Percentiles rank a stretch among this genome's conserved stretches.
phyloP scores from a whole-genome alignment of 805 yeast species.

The Ascoidea tarda region DNA sequence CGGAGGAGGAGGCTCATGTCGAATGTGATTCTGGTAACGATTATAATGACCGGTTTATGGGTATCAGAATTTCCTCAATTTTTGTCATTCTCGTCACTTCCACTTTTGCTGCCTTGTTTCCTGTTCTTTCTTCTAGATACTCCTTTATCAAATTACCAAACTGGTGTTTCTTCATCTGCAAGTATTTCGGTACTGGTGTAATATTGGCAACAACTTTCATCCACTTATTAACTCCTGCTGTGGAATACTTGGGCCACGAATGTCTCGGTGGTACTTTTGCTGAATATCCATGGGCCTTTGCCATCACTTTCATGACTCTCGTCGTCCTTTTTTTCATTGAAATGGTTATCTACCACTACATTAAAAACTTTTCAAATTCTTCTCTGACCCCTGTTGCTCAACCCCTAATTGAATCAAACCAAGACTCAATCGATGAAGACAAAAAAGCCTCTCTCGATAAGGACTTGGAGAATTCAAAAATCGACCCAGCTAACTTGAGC shows the following conservation, averaged over 20 bases:
- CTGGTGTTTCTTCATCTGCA: constrained; percentile 14
- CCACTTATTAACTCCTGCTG: constrained; percentile 49
- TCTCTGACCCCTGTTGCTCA: background rate
- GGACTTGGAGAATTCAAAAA: too few relatives aligned
- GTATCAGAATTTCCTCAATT: constrained; percentile 39
- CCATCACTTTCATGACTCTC: constrained; percentile 8
- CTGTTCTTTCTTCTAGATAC: constrained; percentile 26
- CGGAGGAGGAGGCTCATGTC: too few relatives aligned
- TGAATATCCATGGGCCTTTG: constrained; percentile 31
- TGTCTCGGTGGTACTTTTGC: constrained; percentile 10
- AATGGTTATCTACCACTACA: background rate
- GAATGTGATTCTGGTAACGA: background rate
- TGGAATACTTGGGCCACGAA: constrained; percentile 13
- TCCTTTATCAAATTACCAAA: constrained; percentile 29
- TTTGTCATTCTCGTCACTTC: constrained; percentile 45
- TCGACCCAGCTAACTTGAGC: background rate
- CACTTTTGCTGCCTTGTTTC: constrained; percentile 29
- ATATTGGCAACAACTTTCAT: constrained; percentile 66
- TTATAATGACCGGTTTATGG: constrained; percentile 12
- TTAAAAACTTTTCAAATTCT: background rate
- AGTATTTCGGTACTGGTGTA: constrained; percentile 63
- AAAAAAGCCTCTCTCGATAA: background rate
- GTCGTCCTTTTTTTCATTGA: background rate
- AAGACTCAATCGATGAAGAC: background rate
- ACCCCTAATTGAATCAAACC: background rate